Evolutionary conservation across 768 basidiomycete genomes (phyloP).

Genomic region (Russula brevipes): DNA sequence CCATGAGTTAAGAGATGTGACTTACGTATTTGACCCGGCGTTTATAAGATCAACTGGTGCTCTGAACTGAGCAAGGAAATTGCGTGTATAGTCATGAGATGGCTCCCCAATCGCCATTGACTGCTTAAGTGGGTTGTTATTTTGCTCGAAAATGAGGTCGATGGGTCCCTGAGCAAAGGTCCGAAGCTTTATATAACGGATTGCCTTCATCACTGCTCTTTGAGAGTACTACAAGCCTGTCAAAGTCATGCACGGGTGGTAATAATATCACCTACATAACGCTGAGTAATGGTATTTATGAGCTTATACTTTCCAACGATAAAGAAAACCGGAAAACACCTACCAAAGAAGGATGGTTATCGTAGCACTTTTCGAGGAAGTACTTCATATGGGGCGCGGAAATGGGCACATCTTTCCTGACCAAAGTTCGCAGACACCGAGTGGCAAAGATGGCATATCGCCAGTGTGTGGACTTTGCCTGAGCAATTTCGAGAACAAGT

Average conservation of each 20-base stretch:
- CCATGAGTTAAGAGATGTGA: conserved; percentile 18
- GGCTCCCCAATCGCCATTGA: conserved; percentile 43
- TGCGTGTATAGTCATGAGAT: conserved; percentile 47
- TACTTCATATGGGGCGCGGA: conserved; percentile 46
- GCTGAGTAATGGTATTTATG: conserved; percentile 34
- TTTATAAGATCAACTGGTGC: conserved; percentile 40
- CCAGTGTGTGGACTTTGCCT: conserved; percentile 68
- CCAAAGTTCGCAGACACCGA: conserved; percentile 59
- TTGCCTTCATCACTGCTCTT: conserved; percentile 69
- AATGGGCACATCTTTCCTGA: conserved; percentile 58
- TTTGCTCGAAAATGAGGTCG: conserved; percentile 56
- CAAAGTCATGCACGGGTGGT: neutral
- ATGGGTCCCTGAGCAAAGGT: conserved; percentile 53
- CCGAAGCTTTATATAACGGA: conserved; percentile 76
- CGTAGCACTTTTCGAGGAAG: conserved; percentile 54
- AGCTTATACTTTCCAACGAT: conserved; percentile 12
- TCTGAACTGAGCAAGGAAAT: conserved; percentile 53
- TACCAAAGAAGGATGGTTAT: conserved; percentile 64
- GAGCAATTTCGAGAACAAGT: conserved; percentile 51
- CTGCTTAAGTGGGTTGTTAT: conserved; percentile 62
- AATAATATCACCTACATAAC: conserved; percentile 45
- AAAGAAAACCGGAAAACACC: conserved; percentile 29
- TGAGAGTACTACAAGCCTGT: conserved; percentile 51
- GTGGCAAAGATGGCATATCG: conserved; percentile 68
- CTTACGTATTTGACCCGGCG: conserved; percentile 43